Base-by-base conservation (phyloP, 352 stramenopile genomes). In the Pythium phragmitis region DNA sequence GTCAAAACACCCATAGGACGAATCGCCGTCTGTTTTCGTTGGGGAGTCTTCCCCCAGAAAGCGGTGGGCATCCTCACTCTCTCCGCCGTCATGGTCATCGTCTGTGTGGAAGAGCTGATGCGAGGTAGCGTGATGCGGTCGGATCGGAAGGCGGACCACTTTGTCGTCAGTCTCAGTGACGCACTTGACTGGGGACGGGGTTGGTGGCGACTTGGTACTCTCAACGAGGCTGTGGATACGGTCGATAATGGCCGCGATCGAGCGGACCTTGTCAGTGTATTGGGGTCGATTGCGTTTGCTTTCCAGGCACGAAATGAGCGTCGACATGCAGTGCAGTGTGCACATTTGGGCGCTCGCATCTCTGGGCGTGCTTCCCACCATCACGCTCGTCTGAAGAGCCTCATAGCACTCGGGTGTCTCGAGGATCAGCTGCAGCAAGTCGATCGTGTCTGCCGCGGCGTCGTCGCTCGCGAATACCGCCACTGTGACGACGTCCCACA, bases 371-470 rank as follows among this genome's bases (percentile, higher is more conserved):
- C 1, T 33, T 1, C 13, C 19, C 0, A 17, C 7, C 19, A 37
- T 42, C 36, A 57, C 1, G 14, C n/a, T 42, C 16, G 7, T 21
- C 37, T 63, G 57, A 2, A 77, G 17, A 7, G 36, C 36, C 9
- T 68, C 50, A 8, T 59, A 59, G 14, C 61, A 68, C 4, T 19
- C 49, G 7, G 57, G 36, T 16, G 87, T 74, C 3, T 69, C 64
- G 13, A 87, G 53, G 5, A 87, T 57, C 12, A 64, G 55, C 21
- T 78, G 66, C 11, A 87, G 69, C 2, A 87, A 48, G 9, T 75
- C 62, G 14, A 87, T 65, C 13, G 75, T 72, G 23, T 83, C 74
- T 39, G 58, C 65, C 23, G 61, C 59, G 0, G 65, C 70, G 50
- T 76, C 63, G 57, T 64, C 36, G 39, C 52, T 66, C 52, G 30